Conservation (phyloP, 78 protist species). For the Dictyostelium intermedium region DNA sequence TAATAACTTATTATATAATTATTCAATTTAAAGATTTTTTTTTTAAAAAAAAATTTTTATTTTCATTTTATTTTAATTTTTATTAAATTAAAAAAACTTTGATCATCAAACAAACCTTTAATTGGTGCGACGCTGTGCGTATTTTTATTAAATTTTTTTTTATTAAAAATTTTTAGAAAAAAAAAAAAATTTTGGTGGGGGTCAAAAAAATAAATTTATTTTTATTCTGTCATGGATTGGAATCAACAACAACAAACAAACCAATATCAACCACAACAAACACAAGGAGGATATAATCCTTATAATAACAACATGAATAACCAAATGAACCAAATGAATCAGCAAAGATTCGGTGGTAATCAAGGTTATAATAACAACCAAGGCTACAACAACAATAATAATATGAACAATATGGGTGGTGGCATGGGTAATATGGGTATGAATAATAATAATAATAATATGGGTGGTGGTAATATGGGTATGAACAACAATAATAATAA, state of each 20-base stretch:
- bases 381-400: background rate
- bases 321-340: background rate
- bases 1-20: no score
- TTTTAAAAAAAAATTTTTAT: no score
- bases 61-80: no score
- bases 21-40: no score
- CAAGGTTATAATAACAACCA: background rate
- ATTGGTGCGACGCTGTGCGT: background rate
- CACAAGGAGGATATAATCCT: background rate
- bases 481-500: background rate
- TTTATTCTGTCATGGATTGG: background rate
- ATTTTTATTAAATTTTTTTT: background rate
- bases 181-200: background rate
- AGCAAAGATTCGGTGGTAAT: background rate
- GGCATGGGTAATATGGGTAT: no score
- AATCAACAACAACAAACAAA: conserved; percentile 10
- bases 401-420: background rate
- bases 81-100: background rate
- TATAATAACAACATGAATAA: background rate
- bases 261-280: background rate
- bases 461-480: background rate
- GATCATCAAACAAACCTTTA: background rate
- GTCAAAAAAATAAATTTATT: background rate
- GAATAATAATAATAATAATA: background rate
- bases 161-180: background rate